Evolutionary conservation across 2,329 filamentous ascomycete species (phyloP).

Genomic region (Hymenoscyphus albidus): DNA sequence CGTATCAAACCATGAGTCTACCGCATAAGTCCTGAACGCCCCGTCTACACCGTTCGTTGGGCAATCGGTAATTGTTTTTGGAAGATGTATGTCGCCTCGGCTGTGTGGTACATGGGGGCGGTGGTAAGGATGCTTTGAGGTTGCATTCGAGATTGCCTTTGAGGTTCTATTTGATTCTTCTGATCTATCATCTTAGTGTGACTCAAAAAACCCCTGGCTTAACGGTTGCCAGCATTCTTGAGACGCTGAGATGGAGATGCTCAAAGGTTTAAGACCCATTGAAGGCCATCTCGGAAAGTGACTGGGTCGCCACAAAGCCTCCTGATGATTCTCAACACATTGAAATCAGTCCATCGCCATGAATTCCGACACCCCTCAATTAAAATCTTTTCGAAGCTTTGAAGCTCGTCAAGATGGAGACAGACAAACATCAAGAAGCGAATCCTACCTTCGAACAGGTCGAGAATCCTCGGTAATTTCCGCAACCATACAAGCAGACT

Average conservation of each 20-base stretch:
- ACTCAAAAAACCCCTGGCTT: background rate
- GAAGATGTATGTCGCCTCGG: background rate
- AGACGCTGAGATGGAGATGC: no score
- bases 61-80: background rate
- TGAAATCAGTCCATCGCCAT: background rate
- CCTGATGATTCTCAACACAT: background rate
- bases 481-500: background rate
- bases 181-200: background rate
- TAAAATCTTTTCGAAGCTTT: background rate
- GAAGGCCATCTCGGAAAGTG: no score
- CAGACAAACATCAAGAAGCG: background rate
- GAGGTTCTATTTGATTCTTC: no score
- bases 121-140: background rate
- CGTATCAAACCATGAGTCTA: background rate
- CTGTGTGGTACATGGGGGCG: background rate
- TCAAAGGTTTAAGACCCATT: no score
- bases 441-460: background rate
- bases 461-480: background rate
- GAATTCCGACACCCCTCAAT: background rate
- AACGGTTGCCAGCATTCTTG: no score
- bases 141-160: no score
- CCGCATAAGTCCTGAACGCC: background rate
- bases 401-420: background rate
- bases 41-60: background rate
- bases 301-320: no score